Evolutionary conservation across 129 eudicot genomes (phyloP), one percentile per base, ranked within the genome.

Genomic region (Chrysanthemum lavandulifolium): DNA sequence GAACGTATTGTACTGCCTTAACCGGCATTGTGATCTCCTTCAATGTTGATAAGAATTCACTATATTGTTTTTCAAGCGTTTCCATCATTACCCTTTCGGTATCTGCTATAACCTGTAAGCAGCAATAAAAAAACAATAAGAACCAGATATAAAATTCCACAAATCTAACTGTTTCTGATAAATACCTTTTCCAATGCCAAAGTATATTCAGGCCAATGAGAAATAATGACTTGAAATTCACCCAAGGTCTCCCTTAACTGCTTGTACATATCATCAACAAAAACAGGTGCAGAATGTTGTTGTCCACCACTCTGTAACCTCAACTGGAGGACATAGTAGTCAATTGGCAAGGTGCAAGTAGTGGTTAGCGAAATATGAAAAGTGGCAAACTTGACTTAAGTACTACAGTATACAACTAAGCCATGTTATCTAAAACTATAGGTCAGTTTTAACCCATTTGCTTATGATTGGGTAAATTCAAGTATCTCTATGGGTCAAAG

Each of bases 181-280:
- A 90, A 68, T 83, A 87, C 97, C 85, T 68, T 83, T 61, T 91
- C 97, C 84, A 91, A 69, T 19, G 67, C 69, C 50, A 78, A 75
- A 25, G 86, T 69, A 76, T 87, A 91, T 58, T 85, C 89, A 51
- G 97, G 97, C 95, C 95, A 91, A 25, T 83, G 91, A 69, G 78
- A 70, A 63, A 86, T 54, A 13, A 91, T 84, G 69, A 85, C 83
- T 65, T 91, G 88, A 82, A 77, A 91, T 59, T 87, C 95, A 43
- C 68, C 45, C 72, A 91, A 70, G 3, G 86, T 82, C 77, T 86
- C 85, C 71, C 71, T 84, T 61, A 91, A 61, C 72, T 76, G 81
- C 65, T 71, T 83, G 73, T 85, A 91, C 86, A 88, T 84, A 61
- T 86, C 91, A 72, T 91, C 91, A 59, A 91, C 76, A 77, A 85